Conservation (phyloP, 495 filamentous ascomycete genomes). For the Poronia punctata region DNA sequence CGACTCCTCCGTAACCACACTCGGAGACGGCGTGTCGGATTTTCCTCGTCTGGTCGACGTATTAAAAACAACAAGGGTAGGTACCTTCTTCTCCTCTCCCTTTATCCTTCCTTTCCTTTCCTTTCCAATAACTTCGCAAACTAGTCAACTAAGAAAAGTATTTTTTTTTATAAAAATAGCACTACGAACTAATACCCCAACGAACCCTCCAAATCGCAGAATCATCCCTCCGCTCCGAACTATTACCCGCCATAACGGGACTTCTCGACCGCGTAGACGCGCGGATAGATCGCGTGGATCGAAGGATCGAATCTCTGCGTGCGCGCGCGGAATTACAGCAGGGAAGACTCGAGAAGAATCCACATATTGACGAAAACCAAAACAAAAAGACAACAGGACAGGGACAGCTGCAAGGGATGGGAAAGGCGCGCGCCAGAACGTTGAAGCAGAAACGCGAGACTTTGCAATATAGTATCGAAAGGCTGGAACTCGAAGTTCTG, state of each 20-base stretch:
- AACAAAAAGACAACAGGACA: too few relatives aligned
- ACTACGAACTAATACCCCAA: slow-evolving; percentile 48
- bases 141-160: slow-evolving; percentile 1
- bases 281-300: slow-evolving; percentile 37
- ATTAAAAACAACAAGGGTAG: slow-evolving; percentile 42
- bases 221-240: slow-evolving; percentile 43
- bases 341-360: slow-evolving; percentile 26
- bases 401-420: slow-evolving; percentile 27
- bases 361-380: too few relatives aligned
- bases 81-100: slow-evolving; percentile 7
- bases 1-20: slow-evolving; percentile 41
- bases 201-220: slow-evolving; percentile 41
- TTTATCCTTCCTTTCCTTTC: background rate
- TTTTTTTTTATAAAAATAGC: slow-evolving; percentile 17
- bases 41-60: slow-evolving; percentile 39
- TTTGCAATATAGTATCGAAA: slow-evolving; percentile 42
- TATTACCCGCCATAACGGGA: slow-evolving; percentile 37
- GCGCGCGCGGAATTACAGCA: slow-evolving; percentile 42
- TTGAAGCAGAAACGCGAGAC: slow-evolving; percentile 36
- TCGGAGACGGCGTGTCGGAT: slow-evolving; percentile 38
- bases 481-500: slow-evolving; percentile 42
- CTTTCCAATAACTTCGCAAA: background rate
- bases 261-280: slow-evolving; percentile 43
- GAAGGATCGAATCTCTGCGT: slow-evolving; percentile 41
- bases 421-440: slow-evolving; percentile 32